Conservation (phyloP, 306 rosid genomes). For the Ormosia emarginata region DNA sequence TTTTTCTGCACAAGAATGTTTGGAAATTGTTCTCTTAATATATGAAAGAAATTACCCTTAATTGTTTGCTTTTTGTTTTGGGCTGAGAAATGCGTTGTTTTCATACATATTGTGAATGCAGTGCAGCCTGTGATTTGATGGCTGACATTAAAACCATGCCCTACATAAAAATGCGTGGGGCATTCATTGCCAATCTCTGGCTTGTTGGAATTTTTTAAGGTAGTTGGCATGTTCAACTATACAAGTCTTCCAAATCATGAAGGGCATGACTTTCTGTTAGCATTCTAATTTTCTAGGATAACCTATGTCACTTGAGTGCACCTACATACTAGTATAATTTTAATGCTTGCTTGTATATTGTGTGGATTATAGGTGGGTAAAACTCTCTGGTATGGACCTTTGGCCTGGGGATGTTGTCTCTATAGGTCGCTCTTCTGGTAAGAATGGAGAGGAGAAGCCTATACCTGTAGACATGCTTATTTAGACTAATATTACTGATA, state of each 20-base stretch:
- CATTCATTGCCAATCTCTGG: not conserved
- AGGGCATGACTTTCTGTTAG: not conserved
- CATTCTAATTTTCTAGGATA: not conserved
- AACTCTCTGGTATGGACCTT: too few species aligned
- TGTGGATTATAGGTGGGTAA: too few species aligned
- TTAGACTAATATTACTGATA: too few species aligned
- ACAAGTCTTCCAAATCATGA: not conserved
- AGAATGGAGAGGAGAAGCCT: too few species aligned
- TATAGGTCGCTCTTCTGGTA: too few species aligned
- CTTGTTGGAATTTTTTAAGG: not conserved
- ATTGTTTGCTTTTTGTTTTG: not conserved
- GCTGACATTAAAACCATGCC: not conserved
- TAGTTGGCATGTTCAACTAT: not conserved
- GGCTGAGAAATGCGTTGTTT: not conserved
- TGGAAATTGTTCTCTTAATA: slow-evolving; percentile 11
- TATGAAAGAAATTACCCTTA: not conserved
- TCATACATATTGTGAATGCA: not conserved
- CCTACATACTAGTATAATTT: too few species aligned
- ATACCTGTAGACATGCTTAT: too few species aligned
- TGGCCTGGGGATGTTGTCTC: too few species aligned
- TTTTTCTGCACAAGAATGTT: too few species aligned
- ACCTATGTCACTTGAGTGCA: not conserved
- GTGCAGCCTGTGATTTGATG: not conserved
- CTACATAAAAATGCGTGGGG: not conserved
- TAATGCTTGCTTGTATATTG: too few species aligned